Percentiles rank a stretch among this genome's conserved stretches.
Evolutionary conservation across 2,329 filamentous ascomycete genomes (phyloP).

Genomic region (Colletotrichum costaricense): DNA sequence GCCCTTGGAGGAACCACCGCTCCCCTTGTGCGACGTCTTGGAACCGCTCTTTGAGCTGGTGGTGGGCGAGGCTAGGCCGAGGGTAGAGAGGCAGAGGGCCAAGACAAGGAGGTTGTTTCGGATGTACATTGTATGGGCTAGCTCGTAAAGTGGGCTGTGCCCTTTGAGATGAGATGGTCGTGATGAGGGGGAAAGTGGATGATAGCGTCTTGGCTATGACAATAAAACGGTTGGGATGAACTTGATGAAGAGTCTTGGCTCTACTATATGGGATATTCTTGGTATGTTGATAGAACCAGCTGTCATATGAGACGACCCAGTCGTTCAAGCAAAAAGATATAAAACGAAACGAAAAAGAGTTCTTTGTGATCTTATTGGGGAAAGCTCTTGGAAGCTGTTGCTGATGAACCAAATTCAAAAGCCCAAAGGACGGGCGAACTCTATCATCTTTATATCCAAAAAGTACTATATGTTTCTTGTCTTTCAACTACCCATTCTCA

Average conservation of each 20-base stretch:
- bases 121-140: conserved; percentile 5
- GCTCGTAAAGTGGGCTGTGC: neutral
- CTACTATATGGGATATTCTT: neutral
- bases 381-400: conserved; percentile 14
- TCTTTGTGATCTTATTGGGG: neutral
- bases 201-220: conserved; percentile 17
- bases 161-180: neutral
- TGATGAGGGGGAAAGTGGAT: neutral
- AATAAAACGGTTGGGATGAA: neutral
- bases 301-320: conserved; percentile 26
- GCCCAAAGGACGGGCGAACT: neutral
- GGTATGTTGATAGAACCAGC: conserved; percentile 14
- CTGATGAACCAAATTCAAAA: conserved; percentile 1
- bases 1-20: neutral
- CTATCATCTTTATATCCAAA: conserved; percentile 18
- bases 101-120: conserved; percentile 27
- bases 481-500: neutral
- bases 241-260: conserved; percentile 3
- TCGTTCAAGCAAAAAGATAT: neutral
- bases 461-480: too few species aligned
- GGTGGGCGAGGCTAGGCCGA: conserved; percentile 1
- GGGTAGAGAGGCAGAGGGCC: conserved; percentile 10
- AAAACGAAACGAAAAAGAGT: neutral
- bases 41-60: conserved; percentile 5
- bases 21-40: neutral